Conservation (phyloP, 1,284 basidiomycete genomes). For the Sporisorium scitamineum region DNA sequence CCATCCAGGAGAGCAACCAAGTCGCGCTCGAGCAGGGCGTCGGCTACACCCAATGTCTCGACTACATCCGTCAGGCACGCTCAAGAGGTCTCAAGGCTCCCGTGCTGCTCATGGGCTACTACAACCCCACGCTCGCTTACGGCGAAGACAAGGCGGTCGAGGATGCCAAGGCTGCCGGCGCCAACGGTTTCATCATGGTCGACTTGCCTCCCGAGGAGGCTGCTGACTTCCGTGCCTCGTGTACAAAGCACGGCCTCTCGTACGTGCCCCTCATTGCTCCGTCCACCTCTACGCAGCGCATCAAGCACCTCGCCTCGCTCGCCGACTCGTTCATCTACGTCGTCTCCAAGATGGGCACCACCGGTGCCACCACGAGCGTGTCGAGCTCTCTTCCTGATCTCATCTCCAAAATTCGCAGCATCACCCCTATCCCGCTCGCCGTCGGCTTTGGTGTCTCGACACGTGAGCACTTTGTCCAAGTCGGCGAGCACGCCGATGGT, state of each 20-base stretch:
- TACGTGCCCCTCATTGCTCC: slow-evolving; percentile 97
- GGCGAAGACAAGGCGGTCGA: slow-evolving; percentile 92
- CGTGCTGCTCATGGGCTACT: slow-evolving; percentile 83
- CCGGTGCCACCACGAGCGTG: slow-evolving; percentile 84
- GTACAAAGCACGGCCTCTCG: slow-evolving; percentile 84
- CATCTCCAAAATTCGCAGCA: slow-evolving; percentile 67
- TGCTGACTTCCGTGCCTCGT: slow-evolving; percentile 86
- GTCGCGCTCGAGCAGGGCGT: slow-evolving; percentile 64
- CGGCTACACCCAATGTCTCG: slow-evolving; percentile 71
- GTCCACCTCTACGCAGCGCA: slow-evolving; percentile 86
- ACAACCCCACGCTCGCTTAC: slow-evolving; percentile 91
- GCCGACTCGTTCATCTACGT: slow-evolving; percentile 98
- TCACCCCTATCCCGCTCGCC: slow-evolving; percentile 82
- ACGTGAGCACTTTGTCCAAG: slow-evolving; percentile 88
- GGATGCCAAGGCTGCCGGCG: slow-evolving; percentile 88
- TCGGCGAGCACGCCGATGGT: slow-evolving; percentile 84
- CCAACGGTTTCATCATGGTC: slow-evolving; percentile 97
- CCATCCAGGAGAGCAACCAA: slow-evolving; percentile 87
- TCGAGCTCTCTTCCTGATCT: slow-evolving; percentile 69
- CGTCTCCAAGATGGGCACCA: slow-evolving; percentile 89
- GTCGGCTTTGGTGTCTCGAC: slow-evolving; percentile 97
- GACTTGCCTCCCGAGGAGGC: slow-evolving; percentile 99
- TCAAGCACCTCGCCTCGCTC: slow-evolving; percentile 89
- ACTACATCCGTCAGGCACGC: slow-evolving; percentile 83
- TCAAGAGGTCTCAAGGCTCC: slow-evolving; percentile 84